Evolutionary conservation across 805 yeast genomes (phyloP).

Genomic region (Saccharomycopsis vini): DNA sequence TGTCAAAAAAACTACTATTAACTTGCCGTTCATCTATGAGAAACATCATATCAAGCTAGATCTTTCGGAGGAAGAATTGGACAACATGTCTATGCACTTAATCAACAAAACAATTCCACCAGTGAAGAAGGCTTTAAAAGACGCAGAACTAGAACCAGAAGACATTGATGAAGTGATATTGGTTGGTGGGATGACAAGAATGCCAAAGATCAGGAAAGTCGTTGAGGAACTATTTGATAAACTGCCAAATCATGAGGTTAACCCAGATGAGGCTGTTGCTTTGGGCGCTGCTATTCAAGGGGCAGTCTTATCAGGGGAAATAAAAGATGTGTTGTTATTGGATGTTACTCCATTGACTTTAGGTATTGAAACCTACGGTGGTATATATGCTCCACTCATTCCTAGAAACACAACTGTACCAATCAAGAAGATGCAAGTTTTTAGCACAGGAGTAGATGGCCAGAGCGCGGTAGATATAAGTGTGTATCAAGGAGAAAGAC

Average conservation of each 20-base stretch:
- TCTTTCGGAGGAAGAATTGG: conserved; percentile 60
- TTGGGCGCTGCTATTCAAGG: conserved; percentile 88
- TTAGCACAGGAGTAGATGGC: conserved; percentile 77
- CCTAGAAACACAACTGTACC: conserved; percentile 76
- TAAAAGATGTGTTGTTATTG: conserved; percentile 64
- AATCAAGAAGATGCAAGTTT: conserved; percentile 60
- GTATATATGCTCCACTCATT: conserved; percentile 70
- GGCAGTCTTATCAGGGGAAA: conserved; percentile 76
- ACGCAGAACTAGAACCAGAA: conserved; percentile 55
- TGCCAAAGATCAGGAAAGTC: conserved; percentile 67
- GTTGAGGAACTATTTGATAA: conserved; percentile 53
- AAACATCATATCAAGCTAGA: conserved; percentile 51
- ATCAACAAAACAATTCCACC: conserved; percentile 64
- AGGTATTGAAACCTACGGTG: conserved; percentile 82
- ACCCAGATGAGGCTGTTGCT: conserved; percentile 93
- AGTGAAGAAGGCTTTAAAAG: conserved; percentile 64
- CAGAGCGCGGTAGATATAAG: conserved; percentile 77
- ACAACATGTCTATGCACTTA: conserved; percentile 54
- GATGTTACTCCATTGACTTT: conserved; percentile 79
- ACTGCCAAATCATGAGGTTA: conserved; percentile 62
- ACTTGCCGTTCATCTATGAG: conserved; percentile 59
- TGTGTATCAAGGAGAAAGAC: conserved; percentile 76
- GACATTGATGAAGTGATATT: conserved; percentile 68
- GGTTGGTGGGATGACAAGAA: conserved; percentile 87
- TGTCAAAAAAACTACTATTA: conserved; percentile 49